Base-by-base conservation (phyloP, 2,329 filamentous ascomycete genomes). In the Pochonia chlamydosporia region DNA sequence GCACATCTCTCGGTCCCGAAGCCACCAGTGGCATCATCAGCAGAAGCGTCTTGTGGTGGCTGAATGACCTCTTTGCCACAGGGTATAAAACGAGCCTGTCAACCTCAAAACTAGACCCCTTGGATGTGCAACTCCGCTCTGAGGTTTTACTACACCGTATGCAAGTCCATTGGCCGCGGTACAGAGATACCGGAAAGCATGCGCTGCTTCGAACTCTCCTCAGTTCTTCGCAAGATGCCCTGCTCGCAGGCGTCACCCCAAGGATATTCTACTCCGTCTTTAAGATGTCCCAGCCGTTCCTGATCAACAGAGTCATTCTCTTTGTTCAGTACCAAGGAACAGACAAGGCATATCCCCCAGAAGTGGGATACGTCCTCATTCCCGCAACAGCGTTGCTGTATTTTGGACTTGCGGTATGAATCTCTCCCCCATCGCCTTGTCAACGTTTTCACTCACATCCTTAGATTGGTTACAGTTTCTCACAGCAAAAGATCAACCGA, bases 401-500 rank as follows among this genome's bases (percentile, higher is more conserved):
- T 23, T 28, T 53, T 3, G 50, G 55, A 3, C 40, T 40, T 6
- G 53, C 54, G 13, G 56, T 55, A 40, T 25, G 14, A 2, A n/a
- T 14, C 11, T 21, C 8, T 16, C 7, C 7, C 5, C 14, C 35
- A 3, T 13, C 9, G 3, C 35, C 14, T 7, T 23, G 8, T 41
- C 4, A 30, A 20, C 31, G n/a, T n/a, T 3, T n/a, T 33, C 6
- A 33, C 30, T 6, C 6, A 13, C 16, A 11, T n/a, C 8, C 28
- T 13, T 23, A 58, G 56, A 14, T 55, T 1, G 26, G 51, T 3
- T 49, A 37, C 9, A 50, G 54, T 9, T 57, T 57, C 20, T 57
- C 53, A 33, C 57, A 58, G 41, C 56, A 60, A 11, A 44, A 60
- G 23, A 54, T 58, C 0, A 53, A 46, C 23, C 65, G 69, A 1